These are phyloP conservation scores for Eimeria brunetti DNA, from an alignment of 169 alveolate species.

Conservation along the genomic window DNA sequence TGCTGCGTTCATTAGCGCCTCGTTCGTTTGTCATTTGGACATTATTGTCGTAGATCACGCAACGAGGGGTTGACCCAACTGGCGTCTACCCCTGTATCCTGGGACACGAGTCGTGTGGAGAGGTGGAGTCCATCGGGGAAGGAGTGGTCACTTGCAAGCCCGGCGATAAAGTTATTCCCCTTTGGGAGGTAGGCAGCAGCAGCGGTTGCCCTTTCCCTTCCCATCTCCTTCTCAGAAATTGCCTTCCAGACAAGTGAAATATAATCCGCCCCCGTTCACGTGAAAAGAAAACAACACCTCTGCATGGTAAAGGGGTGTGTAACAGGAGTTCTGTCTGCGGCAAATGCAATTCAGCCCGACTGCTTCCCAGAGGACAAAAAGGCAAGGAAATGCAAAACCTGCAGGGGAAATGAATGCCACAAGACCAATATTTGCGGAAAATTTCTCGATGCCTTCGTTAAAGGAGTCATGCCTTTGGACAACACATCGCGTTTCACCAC, in stretches of 20 bases:
- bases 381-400: slow-evolving; percentile 80
- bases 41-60: slow-evolving; percentile 25
- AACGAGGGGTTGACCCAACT: slow-evolving; percentile 89
- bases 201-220: background rate
- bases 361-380: slow-evolving; percentile 70
- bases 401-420: slow-evolving; percentile 84
- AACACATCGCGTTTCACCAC: slow-evolving; percentile 87
- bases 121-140: slow-evolving; percentile 90
- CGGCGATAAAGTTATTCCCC: slow-evolving; percentile 90
- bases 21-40: background rate
- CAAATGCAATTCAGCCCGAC: slow-evolving; percentile 53
- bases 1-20: background rate
- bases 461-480: slow-evolving; percentile 90
- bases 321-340: background rate
- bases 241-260: background rate
- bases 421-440: slow-evolving; percentile 89
- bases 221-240: background rate
- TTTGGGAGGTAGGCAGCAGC: slow-evolving; percentile 70
- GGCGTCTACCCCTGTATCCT: slow-evolving; percentile 87
- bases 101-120: slow-evolving; percentile 91
- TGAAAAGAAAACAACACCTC: background rate
- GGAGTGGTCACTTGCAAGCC: slow-evolving; percentile 90
- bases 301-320: background rate
- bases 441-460: slow-evolving; percentile 86
- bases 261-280: background rate